These are phyloP conservation scores for Trichoderma sp. DNA, from an alignment of 2,329 filamentous ascomycete species.

Conservation along the genomic window DNA sequence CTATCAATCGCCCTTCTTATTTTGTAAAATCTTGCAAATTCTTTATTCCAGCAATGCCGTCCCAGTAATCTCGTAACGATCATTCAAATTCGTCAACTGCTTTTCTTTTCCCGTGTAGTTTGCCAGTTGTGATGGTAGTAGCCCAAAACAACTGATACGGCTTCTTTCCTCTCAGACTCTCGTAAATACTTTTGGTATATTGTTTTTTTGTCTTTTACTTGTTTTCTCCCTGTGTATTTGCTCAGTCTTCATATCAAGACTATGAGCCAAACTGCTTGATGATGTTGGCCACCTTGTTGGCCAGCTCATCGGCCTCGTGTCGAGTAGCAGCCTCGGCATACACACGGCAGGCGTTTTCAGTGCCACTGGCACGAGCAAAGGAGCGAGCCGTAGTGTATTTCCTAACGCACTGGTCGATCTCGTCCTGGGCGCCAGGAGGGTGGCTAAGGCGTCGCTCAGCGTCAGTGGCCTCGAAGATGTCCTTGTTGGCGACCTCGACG, in stretches of 20 bases:
- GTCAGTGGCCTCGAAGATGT: constrained; percentile 86
- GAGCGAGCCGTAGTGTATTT: constrained; percentile 89
- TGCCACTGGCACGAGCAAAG: constrained; percentile 91
- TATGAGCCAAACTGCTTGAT: constrained; percentile 60
- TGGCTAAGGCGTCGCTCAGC: constrained; percentile 85
- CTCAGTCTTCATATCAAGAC: neutral
- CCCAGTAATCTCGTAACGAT: constrained; percentile 19
- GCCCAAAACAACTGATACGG: neutral
- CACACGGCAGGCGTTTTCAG: constrained; percentile 92
- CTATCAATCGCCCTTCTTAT: neutral
- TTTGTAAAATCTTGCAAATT: neutral
- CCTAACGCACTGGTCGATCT: constrained; percentile 84
- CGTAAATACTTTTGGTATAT: neutral
- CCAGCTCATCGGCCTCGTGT: constrained; percentile 87
- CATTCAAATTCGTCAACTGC: constrained; percentile 13
- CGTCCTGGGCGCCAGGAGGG: constrained; percentile 75
- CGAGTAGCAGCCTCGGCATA: constrained; percentile 92
- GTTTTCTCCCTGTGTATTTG: neutral
- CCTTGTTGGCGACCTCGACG: constrained; percentile 85
- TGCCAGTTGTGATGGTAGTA: neutral
- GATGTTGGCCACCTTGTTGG: constrained; percentile 76
- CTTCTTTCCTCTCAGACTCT: neutral
- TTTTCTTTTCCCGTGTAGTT: constrained; percentile 3
- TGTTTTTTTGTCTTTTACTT: neutral
- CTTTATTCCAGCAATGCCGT: neutral